Percentiles rank a stretch among this genome's conserved stretches.
phyloP scores from a whole-genome alignment of 257 asterid genomes.

The Marsdenia floribunda region DNA sequence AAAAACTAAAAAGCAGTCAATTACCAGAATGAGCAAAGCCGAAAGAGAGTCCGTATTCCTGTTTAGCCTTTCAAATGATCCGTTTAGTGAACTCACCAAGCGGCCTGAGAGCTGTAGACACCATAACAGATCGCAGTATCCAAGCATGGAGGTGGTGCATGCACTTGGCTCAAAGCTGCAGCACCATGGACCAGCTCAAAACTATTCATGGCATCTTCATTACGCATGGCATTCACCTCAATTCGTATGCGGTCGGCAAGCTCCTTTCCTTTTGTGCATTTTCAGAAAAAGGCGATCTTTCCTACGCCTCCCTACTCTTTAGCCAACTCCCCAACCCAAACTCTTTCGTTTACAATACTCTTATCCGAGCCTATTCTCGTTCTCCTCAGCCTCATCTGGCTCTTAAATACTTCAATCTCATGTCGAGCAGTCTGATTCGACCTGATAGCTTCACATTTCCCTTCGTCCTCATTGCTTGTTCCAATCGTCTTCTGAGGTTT shows the following conservation, averaged over 20 bases:
- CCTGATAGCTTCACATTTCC: slow-evolving; percentile 72
- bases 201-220: slow-evolving; percentile 61
- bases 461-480: slow-evolving; percentile 62
- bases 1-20: no score
- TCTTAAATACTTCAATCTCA: slow-evolving; percentile 32
- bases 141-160: slow-evolving; percentile 36
- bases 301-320: slow-evolving; percentile 54
- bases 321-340: slow-evolving; percentile 48
- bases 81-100: slow-evolving; percentile 8
- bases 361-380: slow-evolving; percentile 54
- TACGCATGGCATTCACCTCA: slow-evolving; percentile 47
- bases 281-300: slow-evolving; percentile 40
- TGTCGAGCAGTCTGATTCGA: slow-evolving; percentile 28
- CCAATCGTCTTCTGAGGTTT: slow-evolving; percentile 27
- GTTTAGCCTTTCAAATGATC: not conserved
- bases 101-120: slow-evolving; percentile 1
- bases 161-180: slow-evolving; percentile 35
- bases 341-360: slow-evolving; percentile 58
- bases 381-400: slow-evolving; percentile 33
- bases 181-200: slow-evolving; percentile 49
- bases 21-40: not conserved
- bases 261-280: slow-evolving; percentile 53
- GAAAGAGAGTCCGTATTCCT: not conserved
- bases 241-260: slow-evolving; percentile 53
- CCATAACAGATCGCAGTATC: slow-evolving; percentile 15